phyloP scores from a whole-genome alignment of 129 eudicot species.

The Scalesia atractyloides region DNA sequence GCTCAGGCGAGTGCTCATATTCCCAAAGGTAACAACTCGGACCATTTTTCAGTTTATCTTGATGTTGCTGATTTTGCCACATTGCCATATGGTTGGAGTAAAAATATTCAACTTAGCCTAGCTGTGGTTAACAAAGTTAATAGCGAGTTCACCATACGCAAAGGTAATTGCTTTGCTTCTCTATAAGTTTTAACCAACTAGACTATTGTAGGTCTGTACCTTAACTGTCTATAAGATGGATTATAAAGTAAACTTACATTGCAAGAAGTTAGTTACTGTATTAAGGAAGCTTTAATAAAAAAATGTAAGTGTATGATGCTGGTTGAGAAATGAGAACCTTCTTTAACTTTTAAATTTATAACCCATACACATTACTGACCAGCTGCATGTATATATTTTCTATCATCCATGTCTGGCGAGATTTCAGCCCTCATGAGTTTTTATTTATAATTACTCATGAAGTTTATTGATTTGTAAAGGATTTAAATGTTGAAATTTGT shows the following conservation, averaged over 20 bases:
- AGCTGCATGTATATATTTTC: too few relatives aligned
- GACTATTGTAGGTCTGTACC: neutral
- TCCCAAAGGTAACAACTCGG: slow-evolving; percentile 96
- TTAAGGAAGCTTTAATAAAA: slow-evolving; percentile 6
- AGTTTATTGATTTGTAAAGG: neutral
- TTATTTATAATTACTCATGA: neutral
- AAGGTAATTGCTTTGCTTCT: slow-evolving; percentile 50
- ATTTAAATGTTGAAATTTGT: neutral
- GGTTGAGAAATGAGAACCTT: slow-evolving; percentile 9
- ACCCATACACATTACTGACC: neutral
- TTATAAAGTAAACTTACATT: neutral
- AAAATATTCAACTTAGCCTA: slow-evolving; percentile 83
- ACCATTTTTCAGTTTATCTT: slow-evolving; percentile 81
- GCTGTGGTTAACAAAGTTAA: slow-evolving; percentile 75
- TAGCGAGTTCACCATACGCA: slow-evolving; percentile 59
- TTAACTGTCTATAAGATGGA: neutral
- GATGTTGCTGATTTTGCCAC: slow-evolving; percentile 82
- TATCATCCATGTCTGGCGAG: too few relatives aligned
- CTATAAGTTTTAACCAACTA: neutral
- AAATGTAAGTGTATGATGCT: slow-evolving; percentile 4
- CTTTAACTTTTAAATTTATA: neutral
- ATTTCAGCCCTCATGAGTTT: neutral
- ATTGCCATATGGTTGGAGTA: slow-evolving; percentile 91
- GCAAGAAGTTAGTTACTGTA: neutral
- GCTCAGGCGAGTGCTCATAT: slow-evolving; percentile 84